Base-by-base conservation (phyloP, 768 basidiomycete species). In the Lentinula aciculospora region DNA sequence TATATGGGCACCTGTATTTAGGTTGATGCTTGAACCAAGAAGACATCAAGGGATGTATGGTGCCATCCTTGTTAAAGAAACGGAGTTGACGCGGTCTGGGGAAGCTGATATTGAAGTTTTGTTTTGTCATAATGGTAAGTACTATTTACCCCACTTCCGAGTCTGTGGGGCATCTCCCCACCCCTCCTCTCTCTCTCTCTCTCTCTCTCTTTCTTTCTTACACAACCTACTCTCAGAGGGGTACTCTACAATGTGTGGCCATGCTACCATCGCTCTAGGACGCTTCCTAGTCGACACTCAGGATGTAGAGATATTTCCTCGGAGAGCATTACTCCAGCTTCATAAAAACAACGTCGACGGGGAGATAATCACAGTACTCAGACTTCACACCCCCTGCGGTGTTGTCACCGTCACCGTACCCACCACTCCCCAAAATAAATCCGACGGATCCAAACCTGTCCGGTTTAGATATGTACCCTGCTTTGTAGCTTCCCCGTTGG, bases 231-330 rank as follows among this genome's bases (percentile, higher is more conserved):
- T 46, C 21, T 28, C 50, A 74, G 74, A 74, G 64, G 74, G 74
- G 0, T 76, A 73, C 60, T 74, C 73, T 12, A 74, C 74, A 8
- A 76, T 76, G 74, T 76, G 74, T 48, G 74, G 74, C 0, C 74
- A 76, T 53, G 74, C 73, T 7, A 74, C 73, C 4, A 70, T 76
- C 34, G 73, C 74, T 19, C 70, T 76, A 0, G 74, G 74, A 3
- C 70, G 74, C 9, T 72, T 76, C 56, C 63, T 76, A 4, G 63
- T 76, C 31, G 74, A 76, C 56, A 74, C 73, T 8, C 64, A 68
- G n/a, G 70, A 72, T 57, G 47, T 59, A 9, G 42, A 40, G 4
- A 45, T 73, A 15, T 75, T 74, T 47, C 73, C 73, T 44, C 54
- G 58, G 21, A 67, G 74, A 23, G 48, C 62, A 21, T 73, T 10